These are phyloP conservation scores for Dactylorhiza incarnata DNA, from an alignment of 106 monocot genomes.

Conservation along the genomic window DNA sequence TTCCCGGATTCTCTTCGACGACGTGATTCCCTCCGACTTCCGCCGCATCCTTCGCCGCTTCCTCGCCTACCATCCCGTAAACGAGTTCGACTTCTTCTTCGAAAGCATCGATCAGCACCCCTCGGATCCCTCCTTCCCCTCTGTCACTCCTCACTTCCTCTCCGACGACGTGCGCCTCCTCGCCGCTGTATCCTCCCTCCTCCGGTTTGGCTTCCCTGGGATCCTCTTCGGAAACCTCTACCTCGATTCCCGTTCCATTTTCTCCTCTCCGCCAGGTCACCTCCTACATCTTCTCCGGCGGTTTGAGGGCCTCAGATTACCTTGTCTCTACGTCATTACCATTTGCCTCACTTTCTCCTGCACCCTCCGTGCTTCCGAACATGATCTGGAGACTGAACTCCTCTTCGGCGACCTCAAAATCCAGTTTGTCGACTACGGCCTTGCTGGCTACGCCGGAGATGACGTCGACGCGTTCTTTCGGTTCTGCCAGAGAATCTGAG, in stretches of 20 bases:
- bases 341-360: slow-evolving; percentile 67
- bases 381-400: slow-evolving; percentile 5
- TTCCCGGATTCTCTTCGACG: slow-evolving; percentile 28
- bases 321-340: slow-evolving; percentile 34
- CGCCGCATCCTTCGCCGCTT: slow-evolving; percentile 44
- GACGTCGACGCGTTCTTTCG: slow-evolving; percentile 41
- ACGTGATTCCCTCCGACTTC: slow-evolving; percentile 17
- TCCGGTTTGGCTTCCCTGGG: slow-evolving; percentile 64
- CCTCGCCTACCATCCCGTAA: slow-evolving; percentile 59
- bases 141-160: slow-evolving; percentile 38
- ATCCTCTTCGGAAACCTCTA: slow-evolving; percentile 42
- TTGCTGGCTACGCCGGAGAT: slow-evolving; percentile 16
- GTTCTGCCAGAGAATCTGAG: slow-evolving; percentile 38
- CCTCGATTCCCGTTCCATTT: slow-evolving; percentile 18
- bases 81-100: slow-evolving; percentile 88
- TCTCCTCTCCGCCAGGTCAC: slow-evolving; percentile 10
- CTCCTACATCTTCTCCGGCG: slow-evolving; percentile 12
- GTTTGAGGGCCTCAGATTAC: slow-evolving; percentile 37
- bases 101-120: slow-evolving; percentile 62
- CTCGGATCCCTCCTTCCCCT: background rate
- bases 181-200: slow-evolving; percentile 36
- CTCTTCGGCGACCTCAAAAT: slow-evolving; percentile 35
- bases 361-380: slow-evolving; percentile 7
- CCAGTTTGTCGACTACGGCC: slow-evolving; percentile 29
- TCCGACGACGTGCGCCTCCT: slow-evolving; percentile 46